phyloP scores from a whole-genome alignment of 306 rosid species.

The Quercus engelmannii region DNA sequence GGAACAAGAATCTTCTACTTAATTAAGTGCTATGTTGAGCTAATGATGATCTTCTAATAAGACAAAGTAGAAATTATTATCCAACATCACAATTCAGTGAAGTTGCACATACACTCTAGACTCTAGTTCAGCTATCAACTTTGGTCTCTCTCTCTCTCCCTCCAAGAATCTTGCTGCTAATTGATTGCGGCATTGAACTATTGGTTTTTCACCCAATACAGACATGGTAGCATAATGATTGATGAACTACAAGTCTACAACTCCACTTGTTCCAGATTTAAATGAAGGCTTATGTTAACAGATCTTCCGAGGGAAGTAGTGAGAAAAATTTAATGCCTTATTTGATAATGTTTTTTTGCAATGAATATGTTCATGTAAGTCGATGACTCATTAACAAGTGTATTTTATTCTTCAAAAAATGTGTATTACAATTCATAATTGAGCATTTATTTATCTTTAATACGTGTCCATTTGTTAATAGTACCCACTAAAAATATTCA shows the following conservation, averaged over 20 bases:
- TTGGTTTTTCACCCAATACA: neutral
- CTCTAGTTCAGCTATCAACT: neutral
- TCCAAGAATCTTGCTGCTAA: neutral
- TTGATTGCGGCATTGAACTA: neutral
- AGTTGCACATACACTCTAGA: neutral
- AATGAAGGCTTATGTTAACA: too few relatives aligned
- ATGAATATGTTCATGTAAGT: too few relatives aligned
- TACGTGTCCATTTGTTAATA: too few relatives aligned
- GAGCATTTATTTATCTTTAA: too few relatives aligned
- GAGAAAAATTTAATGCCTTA: too few relatives aligned
- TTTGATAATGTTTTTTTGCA: too few relatives aligned
- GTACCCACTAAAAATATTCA: too few relatives aligned
- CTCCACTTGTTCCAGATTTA: neutral
- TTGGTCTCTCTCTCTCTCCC: neutral
- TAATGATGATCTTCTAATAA: constrained; percentile 16
- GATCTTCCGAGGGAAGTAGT: too few relatives aligned
- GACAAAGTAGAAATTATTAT: constrained; percentile 24
- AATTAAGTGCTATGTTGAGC: constrained; percentile 29
- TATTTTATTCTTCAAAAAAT: too few relatives aligned
- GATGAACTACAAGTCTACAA: neutral
- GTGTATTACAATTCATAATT: too few relatives aligned
- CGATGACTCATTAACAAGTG: too few relatives aligned
- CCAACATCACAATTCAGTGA: constrained; percentile 2
- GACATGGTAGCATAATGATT: neutral
- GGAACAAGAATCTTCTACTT: constrained; percentile 36